Evolutionary conservation across 2,329 filamentous ascomycete genomes (phyloP).

Genomic region (Aspergillus novofumigatus): DNA sequence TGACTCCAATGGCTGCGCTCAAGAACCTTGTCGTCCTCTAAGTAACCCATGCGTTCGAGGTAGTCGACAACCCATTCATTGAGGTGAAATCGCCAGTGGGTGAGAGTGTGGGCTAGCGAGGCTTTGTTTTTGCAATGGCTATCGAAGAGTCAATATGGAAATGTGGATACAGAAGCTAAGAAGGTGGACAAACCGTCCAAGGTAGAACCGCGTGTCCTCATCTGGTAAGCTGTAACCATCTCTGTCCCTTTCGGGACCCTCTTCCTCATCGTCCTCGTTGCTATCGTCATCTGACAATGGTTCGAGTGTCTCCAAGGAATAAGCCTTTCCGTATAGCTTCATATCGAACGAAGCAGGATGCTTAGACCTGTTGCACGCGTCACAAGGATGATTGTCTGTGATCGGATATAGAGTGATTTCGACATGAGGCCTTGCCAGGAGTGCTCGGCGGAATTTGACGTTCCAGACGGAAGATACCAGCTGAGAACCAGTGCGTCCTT

Average conservation of each 20-base stretch:
- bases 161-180: not conserved
- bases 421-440: constrained; percentile 63
- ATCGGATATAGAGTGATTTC: constrained; percentile 46
- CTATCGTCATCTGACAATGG: constrained; percentile 52
- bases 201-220: constrained; percentile 46
- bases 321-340: constrained; percentile 61
- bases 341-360: constrained; percentile 66
- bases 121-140: constrained; percentile 61
- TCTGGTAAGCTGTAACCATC: constrained; percentile 45
- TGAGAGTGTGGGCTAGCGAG: constrained; percentile 64
- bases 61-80: constrained; percentile 65
- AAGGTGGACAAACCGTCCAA: constrained; percentile 44
- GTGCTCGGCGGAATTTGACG: constrained; percentile 58
- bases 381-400: constrained; percentile 51
- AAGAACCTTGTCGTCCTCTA: constrained; percentile 55
- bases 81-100: constrained; percentile 74
- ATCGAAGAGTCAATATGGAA: not conserved
- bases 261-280: constrained; percentile 35
- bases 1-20: constrained; percentile 59
- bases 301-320: constrained; percentile 62
- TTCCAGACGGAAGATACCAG: constrained; percentile 70
- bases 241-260: constrained; percentile 36
- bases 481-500: constrained; percentile 64
- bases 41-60: constrained; percentile 56
- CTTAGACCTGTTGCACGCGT: constrained; percentile 65